Percentiles rank a stretch among this genome's conserved stretches.
phyloP scores from a whole-genome alignment of 768 basidiomycete genomes.

The Auricularia cornea region DNA sequence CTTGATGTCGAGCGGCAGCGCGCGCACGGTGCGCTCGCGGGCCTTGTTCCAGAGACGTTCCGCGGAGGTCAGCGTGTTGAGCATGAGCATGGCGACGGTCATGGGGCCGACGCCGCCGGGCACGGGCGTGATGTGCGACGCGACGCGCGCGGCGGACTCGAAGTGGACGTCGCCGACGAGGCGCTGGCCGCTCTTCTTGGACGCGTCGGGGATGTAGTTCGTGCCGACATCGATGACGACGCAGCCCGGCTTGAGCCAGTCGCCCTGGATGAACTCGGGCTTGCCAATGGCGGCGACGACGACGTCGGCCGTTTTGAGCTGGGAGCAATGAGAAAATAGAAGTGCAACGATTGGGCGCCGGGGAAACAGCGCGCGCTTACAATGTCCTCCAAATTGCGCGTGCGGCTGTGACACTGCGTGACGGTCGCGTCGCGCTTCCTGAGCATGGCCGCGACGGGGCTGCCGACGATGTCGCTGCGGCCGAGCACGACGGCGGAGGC shows the following conservation, averaged over 20 bases:
- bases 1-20: slow-evolving; percentile 69
- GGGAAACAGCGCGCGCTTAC: slow-evolving; percentile 39
- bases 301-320: slow-evolving; percentile 85
- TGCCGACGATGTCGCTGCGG: slow-evolving; percentile 96
- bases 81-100: slow-evolving; percentile 98
- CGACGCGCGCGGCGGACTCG: slow-evolving; percentile 61
- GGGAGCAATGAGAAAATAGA: slow-evolving; percentile 23
- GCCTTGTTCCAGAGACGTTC: slow-evolving; percentile 69
- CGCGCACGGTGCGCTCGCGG: slow-evolving; percentile 60
- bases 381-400: slow-evolving; percentile 69
- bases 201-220: slow-evolving; percentile 89
- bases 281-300: slow-evolving; percentile 96
- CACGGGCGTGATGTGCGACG: slow-evolving; percentile 92
- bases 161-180: slow-evolving; percentile 96
- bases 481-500: slow-evolving; percentile 87
- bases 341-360: not conserved
- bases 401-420: slow-evolving; percentile 93
- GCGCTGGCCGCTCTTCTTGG: slow-evolving; percentile 91
- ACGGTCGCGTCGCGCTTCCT: slow-evolving; percentile 89
- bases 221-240: slow-evolving; percentile 98
- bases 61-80: slow-evolving; percentile 82
- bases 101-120: slow-evolving; percentile 99
- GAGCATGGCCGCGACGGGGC: slow-evolving; percentile 86
- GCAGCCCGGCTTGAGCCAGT: slow-evolving; percentile 92
- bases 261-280: slow-evolving; percentile 81